phyloP scores from a whole-genome alignment of 208 protist genomes.

The Herpetomonas tarakana region DNA sequence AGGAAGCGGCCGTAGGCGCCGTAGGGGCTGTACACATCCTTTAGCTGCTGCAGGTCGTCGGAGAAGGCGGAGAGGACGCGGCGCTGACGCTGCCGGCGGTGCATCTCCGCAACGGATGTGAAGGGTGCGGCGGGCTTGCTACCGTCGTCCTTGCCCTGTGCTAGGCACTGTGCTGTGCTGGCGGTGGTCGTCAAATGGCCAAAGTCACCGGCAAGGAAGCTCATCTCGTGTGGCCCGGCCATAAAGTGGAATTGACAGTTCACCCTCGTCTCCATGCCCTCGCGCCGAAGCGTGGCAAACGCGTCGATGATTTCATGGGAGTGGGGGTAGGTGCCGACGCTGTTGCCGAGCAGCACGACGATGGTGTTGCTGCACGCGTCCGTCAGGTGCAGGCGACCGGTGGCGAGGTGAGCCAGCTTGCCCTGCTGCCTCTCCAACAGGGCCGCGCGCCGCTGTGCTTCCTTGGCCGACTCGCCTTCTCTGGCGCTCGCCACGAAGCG shows the following conservation, averaged over 20 bases:
- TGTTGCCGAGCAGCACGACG: conserved; percentile 72
- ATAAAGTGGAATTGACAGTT: conserved; percentile 63
- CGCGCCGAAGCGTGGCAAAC: conserved; percentile 16
- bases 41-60: conserved; percentile 9
- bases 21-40: conserved; percentile 18
- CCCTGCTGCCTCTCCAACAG: neutral
- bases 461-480: neutral
- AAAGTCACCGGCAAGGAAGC: conserved; percentile 28
- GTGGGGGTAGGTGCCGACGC: conserved; percentile 50
- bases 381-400: conserved; percentile 22
- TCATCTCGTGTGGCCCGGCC: conserved; percentile 69
- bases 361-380: conserved; percentile 23
- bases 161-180: too few species aligned
- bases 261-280: conserved; percentile 32
- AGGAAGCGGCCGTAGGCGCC: conserved; percentile 49
- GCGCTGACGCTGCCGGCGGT: neutral
- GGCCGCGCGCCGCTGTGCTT: neutral
- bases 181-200: conserved; percentile 14
- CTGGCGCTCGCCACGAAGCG: neutral
- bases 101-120: neutral
- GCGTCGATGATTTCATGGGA: conserved; percentile 35
- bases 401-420: neutral
- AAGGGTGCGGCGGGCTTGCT: too few species aligned
- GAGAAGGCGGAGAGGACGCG: conserved; percentile 12
- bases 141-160: too few species aligned